A percentile compares a stretch with the other conserved stretches of the same genome.
These are phyloP conservation scores for Stagonosporopsis rhizophila DNA, from an alignment of 2,329 filamentous ascomycete genomes.

Conservation along the genomic window DNA sequence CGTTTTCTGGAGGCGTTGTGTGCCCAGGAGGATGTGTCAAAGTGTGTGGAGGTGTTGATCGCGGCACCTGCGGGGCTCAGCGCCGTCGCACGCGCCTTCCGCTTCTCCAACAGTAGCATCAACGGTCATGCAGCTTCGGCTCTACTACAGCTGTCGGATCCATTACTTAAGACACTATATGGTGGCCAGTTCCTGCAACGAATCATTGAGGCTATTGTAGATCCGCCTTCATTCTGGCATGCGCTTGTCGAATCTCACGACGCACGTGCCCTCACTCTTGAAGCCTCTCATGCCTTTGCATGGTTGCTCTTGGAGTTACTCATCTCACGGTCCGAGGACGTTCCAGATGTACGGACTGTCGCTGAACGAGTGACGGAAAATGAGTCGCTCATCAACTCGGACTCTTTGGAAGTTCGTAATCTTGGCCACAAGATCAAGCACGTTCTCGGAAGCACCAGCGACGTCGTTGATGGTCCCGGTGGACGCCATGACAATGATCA, in stretches of 20 bases:
- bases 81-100: slow-evolving; percentile 52
- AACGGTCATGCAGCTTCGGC: slow-evolving; percentile 48
- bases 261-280: slow-evolving; percentile 28
- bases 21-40: slow-evolving; percentile 50
- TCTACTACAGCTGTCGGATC: slow-evolving; percentile 48
- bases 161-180: slow-evolving; percentile 57
- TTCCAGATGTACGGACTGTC: slow-evolving; percentile 35
- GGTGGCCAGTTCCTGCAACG: slow-evolving; percentile 59
- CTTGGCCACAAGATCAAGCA: slow-evolving; percentile 62
- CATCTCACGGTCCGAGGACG: slow-evolving; percentile 43
- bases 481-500: slow-evolving; percentile 79
- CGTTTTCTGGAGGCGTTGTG: slow-evolving; percentile 60
- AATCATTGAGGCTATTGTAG: slow-evolving; percentile 56
- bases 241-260: slow-evolving; percentile 49
- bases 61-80: slow-evolving; percentile 31
- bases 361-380: slow-evolving; percentile 32
- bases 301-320: slow-evolving; percentile 58
- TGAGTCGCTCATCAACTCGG: slow-evolving; percentile 32
- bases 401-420: slow-evolving; percentile 61
- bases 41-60: slow-evolving; percentile 48
- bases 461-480: slow-evolving; percentile 56
- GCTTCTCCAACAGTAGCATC: slow-evolving; percentile 54
- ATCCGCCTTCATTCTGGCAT: slow-evolving; percentile 64
- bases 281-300: slow-evolving; percentile 43
- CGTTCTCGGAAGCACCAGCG: slow-evolving; percentile 59